A percentile compares a stretch with the other conserved stretches of the same genome.
phyloP scores from a whole-genome alignment of 164 flowering plant species.

The Stephania japonica region DNA sequence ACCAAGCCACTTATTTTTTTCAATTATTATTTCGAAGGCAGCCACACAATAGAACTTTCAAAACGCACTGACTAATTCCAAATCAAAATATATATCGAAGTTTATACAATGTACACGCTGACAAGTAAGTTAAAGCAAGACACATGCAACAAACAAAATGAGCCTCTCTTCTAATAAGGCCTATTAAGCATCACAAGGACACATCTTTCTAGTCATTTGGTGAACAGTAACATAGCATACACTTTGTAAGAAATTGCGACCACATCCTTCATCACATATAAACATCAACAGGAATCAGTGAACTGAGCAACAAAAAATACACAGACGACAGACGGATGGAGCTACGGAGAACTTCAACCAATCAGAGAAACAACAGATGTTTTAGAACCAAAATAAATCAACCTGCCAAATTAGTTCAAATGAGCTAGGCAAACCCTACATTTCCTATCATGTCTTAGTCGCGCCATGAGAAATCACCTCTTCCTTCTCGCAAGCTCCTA shows the following conservation, averaged over 20 bases:
- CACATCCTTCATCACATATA: constrained; percentile 19
- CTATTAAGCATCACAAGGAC: neutral
- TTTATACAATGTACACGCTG: neutral
- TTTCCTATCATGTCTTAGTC: constrained; percentile 15
- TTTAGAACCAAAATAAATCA: constrained; percentile 14
- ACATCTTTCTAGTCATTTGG: neutral
- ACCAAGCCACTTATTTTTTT: no score
- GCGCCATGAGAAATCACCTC: constrained; percentile 40
- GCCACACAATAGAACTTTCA: no score
- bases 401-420: constrained; percentile 25
- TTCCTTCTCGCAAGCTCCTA: constrained; percentile 59
- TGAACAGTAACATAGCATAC: neutral
- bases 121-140: neutral
- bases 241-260: constrained; percentile 10
- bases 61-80: no score
- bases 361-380: constrained; percentile 19
- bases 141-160: no score
- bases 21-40: no score
- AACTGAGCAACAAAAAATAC: constrained; percentile 15
- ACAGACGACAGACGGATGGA: constrained; percentile 6
- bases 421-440: constrained; percentile 2
- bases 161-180: no score
- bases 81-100: no score
- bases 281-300: constrained; percentile 18
- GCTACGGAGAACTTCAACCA: constrained; percentile 27